Percentiles rank a stretch among this genome's conserved stretches.
Conservation (phyloP, 495 filamentous ascomycete genomes). For the Penicillium psychrofluorescens region DNA sequence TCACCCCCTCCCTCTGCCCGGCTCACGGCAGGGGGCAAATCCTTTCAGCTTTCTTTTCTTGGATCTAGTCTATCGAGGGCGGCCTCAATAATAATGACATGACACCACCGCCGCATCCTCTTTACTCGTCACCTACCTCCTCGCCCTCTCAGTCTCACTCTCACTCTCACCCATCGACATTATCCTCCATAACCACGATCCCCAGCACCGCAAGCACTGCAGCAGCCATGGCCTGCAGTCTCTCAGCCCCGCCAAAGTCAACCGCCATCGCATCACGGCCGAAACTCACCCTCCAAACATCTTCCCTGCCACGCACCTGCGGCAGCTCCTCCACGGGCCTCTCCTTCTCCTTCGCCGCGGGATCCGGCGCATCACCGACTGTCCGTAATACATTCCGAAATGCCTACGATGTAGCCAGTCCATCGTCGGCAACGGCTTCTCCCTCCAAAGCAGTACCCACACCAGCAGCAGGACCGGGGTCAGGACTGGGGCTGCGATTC, state of each 20-base stretch:
- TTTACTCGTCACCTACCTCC: too few relatives aligned
- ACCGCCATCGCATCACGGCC: constrained; percentile 51
- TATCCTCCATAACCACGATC: constrained; percentile 2
- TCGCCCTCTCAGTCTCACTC: background rate
- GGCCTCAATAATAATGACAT: too few relatives aligned
- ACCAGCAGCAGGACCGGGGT: constrained; percentile 8
- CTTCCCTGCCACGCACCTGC: constrained; percentile 41
- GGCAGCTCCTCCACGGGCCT: constrained; percentile 49
- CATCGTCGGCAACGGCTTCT: constrained; percentile 51
- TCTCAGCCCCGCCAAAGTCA: constrained; percentile 12
- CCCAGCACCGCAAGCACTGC: background rate
- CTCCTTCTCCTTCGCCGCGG: constrained; percentile 47
- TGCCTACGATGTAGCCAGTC: constrained; percentile 62
- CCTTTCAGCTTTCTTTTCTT: too few relatives aligned
- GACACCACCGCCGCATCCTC: too few relatives aligned
- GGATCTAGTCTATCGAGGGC: too few relatives aligned
- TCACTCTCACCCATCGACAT: constrained; percentile 16
- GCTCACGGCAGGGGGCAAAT: too few relatives aligned
- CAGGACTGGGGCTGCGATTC: constrained; percentile 5
- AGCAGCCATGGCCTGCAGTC: constrained; percentile 18
- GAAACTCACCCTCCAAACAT: constrained; percentile 74
- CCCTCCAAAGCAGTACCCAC: constrained; percentile 8
- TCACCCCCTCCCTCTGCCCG: too few relatives aligned
- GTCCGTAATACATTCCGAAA: constrained; percentile 78
- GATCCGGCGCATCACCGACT: constrained; percentile 64